Percentiles rank a stretch among this genome's conserved stretches.
These are phyloP conservation scores for Wickerhamiella slavikovae DNA, from an alignment of 805 yeast species.

Conservation along the genomic window DNA sequence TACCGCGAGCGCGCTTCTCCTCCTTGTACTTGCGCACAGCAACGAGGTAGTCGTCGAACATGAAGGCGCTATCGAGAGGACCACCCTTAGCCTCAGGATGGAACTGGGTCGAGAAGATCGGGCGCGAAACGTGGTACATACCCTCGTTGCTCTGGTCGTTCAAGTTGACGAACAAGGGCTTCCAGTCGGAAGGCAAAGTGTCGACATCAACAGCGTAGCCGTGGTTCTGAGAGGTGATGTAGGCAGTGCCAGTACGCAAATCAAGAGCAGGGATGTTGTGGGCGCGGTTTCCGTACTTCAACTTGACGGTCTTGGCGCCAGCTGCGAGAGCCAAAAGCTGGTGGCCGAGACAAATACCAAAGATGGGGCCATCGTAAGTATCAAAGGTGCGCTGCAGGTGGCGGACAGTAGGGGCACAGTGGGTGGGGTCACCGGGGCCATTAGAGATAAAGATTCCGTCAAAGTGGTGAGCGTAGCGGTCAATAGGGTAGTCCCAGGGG, in stretches of 20 bases:
- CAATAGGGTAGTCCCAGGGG: conserved; percentile 89
- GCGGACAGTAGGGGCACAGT: conserved; percentile 58
- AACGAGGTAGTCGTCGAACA: conserved; percentile 76
- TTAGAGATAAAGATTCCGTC: conserved; percentile 90
- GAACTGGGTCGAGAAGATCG: conserved; percentile 92
- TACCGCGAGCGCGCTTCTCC: conserved; percentile 23
- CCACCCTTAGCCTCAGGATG: conserved; percentile 99
- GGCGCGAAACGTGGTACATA: conserved; percentile 71
- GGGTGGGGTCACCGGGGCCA: conserved; percentile 97
- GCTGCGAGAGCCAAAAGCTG: conserved; percentile 88
- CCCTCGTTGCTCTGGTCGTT: conserved; percentile 97
- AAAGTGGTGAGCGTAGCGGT: conserved; percentile 73
- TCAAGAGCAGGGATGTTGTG: conserved; percentile 96
- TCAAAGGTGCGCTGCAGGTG: conserved; percentile 55
- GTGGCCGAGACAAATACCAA: conserved; percentile 96
- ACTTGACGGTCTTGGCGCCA: conserved; percentile 80
- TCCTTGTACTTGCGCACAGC: conserved; percentile 40
- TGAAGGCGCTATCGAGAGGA: conserved; percentile 77
- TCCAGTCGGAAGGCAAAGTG: conserved; percentile 57
- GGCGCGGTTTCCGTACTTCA: conserved; percentile 97
- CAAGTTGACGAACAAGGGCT: conserved; percentile 77
- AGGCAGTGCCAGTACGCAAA: conserved; percentile 76
- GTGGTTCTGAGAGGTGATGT: conserved; percentile 96
- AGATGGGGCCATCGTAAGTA: conserved; percentile 58
- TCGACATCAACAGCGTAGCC: conserved; percentile 87